Base-by-base conservation (phyloP, 371 early-diverging fungal species). In the Phascolomyces articulosus region DNA sequence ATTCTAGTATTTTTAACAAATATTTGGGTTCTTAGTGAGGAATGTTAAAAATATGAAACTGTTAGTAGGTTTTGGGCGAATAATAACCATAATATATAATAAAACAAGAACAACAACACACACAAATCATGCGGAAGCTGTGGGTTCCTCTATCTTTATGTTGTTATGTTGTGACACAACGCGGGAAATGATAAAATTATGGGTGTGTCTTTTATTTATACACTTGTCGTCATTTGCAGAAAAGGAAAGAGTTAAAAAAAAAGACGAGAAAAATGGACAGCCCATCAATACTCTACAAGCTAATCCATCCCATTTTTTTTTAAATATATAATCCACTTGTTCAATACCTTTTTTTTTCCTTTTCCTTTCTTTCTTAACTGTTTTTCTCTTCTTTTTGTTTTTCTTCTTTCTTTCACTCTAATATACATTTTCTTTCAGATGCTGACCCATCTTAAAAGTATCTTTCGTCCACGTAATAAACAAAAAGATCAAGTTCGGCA, bases 401-500 rank as follows among this genome's bases (percentile, higher is more conserved):
- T n/a, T 38, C 21, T 20, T n/a, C 16, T 29, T 27, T 55, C 15
- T 18, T 55, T 28, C 28, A 28, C 28, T 27, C 18, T 28, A 55
- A 20, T 7, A 40, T 8, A 57, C 10, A n/a, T 10, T 20, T 40
- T n/a, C 40, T 26, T n/a, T 15, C 34, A 23, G 24, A 57, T 60
- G 60, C 21, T 60, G 49, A 49, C 60, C 28, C 60, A 48, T 47
- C 24, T 60, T 23, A 60, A 49, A 29, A 60, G 48, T 29, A 16
- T 60, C 13, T 60, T 60, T 49, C 60, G 60, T 20, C 60, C 40
- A 57, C 57, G 57, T 20, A 57, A 57, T 38, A 29, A 56, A n/a
- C 15, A 38, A 38, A 6, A 38, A 13, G 38, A 38, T 38, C 38
- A 34, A 34, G 34, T 16, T 44, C 44, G 44, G 11, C 34, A 34